These are phyloP conservation scores for Aurantiochytrium sp. DNA, from an alignment of 108 stramenopile genomes.

Conservation along the genomic window DNA sequence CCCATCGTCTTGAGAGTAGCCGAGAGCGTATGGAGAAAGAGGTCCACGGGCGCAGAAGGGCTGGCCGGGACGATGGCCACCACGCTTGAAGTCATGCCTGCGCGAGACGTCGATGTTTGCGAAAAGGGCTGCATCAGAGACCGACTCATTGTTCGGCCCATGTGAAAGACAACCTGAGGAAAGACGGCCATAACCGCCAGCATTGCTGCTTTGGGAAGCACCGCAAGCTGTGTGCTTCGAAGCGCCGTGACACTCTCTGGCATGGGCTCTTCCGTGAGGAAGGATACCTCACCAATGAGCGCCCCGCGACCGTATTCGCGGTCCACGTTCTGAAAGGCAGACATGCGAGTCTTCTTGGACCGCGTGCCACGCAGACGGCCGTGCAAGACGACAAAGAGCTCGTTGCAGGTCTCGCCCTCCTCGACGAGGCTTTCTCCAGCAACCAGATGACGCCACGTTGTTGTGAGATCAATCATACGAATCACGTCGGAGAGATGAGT, in stretches of 20 bases:
- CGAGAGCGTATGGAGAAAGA: neutral
- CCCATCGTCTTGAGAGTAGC: neutral
- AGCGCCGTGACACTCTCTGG: neutral
- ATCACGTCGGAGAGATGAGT: neutral
- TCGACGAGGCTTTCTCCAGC: neutral
- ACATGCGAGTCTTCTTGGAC: neutral
- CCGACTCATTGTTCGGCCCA: neutral
- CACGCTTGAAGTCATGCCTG: neutral
- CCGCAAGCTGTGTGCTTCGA: neutral
- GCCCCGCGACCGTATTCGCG: neutral
- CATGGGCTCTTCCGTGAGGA: neutral
- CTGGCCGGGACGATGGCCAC: neutral
- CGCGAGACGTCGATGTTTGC: neutral
- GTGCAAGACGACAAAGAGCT: neutral
- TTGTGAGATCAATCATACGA: constrained; percentile 7
- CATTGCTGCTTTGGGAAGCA: neutral
- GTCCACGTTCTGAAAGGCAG: neutral
- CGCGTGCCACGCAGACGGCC: neutral
- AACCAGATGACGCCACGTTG: neutral
- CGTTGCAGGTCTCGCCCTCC: neutral
- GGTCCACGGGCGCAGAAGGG: neutral
- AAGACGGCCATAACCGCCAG: neutral
- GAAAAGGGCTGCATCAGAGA: neutral
- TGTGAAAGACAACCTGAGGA: neutral
- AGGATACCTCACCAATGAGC: neutral